Conservation (phyloP, 2,329 filamentous ascomycete species). For the Elsinoe perseae region DNA sequence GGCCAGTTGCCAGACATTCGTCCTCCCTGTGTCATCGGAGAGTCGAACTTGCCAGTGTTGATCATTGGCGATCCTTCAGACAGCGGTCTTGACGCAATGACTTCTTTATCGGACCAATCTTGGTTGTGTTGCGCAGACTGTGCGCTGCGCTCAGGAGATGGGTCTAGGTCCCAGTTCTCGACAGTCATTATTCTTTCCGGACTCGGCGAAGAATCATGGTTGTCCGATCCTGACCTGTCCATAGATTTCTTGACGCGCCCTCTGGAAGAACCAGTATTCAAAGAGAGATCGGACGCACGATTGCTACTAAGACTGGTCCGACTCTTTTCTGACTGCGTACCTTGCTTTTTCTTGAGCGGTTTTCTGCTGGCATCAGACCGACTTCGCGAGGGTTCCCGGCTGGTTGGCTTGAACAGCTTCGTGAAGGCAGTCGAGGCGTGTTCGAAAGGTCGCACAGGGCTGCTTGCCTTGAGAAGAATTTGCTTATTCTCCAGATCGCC, state of each 20-base stretch:
- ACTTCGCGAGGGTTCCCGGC: constrained; percentile 13
- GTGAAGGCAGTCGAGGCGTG: constrained; percentile 34
- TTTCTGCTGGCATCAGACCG: constrained; percentile 11
- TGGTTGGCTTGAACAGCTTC: constrained; percentile 26
- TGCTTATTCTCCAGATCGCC: constrained; percentile 19
- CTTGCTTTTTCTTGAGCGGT: constrained; percentile 6
- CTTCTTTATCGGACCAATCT: constrained; percentile 14
- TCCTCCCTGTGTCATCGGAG: constrained; percentile 3
- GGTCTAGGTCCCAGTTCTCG: constrained; percentile 1
- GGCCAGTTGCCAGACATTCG: constrained; percentile 19
- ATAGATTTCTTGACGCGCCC: not conserved
- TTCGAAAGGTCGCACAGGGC: constrained; percentile 32
- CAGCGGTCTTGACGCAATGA: constrained; percentile 7
- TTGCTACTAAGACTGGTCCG: not conserved
- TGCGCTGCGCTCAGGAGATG: not conserved
- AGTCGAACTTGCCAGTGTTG: constrained; percentile 8
- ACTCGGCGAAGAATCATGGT: not conserved
- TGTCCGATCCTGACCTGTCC: not conserved
- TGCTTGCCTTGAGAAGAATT: constrained; percentile 27
- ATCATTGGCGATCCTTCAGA: not conserved
- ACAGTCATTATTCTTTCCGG: not conserved
- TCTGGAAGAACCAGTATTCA: not conserved
- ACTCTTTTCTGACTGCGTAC: not conserved
- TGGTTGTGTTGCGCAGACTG: constrained; percentile 1
- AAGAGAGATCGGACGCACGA: not conserved